Conservation (phyloP, 1,284 basidiomycete species). For the Gomphus sp. region DNA sequence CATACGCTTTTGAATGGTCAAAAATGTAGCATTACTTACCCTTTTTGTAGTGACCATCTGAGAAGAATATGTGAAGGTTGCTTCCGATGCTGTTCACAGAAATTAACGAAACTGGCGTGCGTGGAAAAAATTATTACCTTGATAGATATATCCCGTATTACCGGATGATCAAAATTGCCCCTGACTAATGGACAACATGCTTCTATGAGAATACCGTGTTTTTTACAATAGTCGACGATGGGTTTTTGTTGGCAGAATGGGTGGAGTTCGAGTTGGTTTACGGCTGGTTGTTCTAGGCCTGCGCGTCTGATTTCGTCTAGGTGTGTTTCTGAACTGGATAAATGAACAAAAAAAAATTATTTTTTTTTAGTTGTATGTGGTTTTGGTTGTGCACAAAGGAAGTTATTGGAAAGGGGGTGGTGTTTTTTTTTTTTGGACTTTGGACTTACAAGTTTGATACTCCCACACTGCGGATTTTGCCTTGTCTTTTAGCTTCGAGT, state of each 20-base stretch:
- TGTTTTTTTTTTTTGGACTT: no score
- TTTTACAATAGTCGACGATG: slow-evolving; percentile 69
- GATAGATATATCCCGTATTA: slow-evolving; percentile 41
- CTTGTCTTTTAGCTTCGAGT: slow-evolving; percentile 47
- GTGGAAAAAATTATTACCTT: slow-evolving; percentile 30
- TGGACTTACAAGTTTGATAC: slow-evolving; percentile 67
- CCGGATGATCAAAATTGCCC: slow-evolving; percentile 47
- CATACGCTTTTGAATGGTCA: neutral
- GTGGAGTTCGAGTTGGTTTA: slow-evolving; percentile 87
- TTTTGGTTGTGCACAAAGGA: no score
- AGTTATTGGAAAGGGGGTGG: no score
- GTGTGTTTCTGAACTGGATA: slow-evolving; percentile 58
- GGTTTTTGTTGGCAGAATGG: slow-evolving; percentile 76
- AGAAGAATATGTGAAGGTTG: slow-evolving; percentile 69
- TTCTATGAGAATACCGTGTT: slow-evolving; percentile 62
- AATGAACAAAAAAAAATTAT: neutral
- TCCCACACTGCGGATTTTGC: slow-evolving; percentile 63
- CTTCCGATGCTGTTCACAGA: slow-evolving; percentile 30
- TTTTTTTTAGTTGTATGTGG: neutral
- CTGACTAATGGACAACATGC: slow-evolving; percentile 72
- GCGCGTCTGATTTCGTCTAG: slow-evolving; percentile 64
- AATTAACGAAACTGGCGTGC: neutral
- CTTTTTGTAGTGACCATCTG: slow-evolving; percentile 78
- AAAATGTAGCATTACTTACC: slow-evolving; percentile 34
- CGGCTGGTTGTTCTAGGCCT: slow-evolving; percentile 50